phyloP scores from a whole-genome alignment of 176 grass and related monocot species.

The Pharus latifolius region DNA sequence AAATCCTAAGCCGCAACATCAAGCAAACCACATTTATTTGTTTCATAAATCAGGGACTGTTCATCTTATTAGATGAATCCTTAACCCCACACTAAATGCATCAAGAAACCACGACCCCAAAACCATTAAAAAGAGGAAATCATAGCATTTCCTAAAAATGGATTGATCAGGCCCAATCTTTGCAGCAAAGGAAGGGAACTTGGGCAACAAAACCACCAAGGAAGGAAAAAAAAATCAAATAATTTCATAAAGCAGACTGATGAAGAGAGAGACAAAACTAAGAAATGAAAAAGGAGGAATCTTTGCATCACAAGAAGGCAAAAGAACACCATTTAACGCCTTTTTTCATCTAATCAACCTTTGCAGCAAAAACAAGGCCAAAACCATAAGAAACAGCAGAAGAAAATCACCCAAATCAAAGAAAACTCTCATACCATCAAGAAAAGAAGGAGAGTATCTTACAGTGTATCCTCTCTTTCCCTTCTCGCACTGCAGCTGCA shows the following conservation, averaged over 20 bases:
- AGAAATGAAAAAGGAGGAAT: slow-evolving; percentile 14
- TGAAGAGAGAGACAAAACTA: background rate
- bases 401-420: background rate
- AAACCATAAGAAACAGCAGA: background rate
- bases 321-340: background rate
- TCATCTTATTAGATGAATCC: background rate
- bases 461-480: background rate
- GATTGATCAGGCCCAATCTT: background rate
- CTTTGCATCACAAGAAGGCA: background rate
- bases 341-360: too few relatives aligned
- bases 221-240: background rate
- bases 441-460: background rate
- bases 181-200: background rate
- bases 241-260: background rate
- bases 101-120: background rate
- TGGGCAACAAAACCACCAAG: background rate
- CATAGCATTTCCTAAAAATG: background rate
- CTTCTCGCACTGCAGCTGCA: slow-evolving; percentile 37
- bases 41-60: too few relatives aligned
- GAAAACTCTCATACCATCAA: background rate
- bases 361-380: background rate
- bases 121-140: background rate
- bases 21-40: slow-evolving; percentile 25
- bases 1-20: slow-evolving; percentile 8
- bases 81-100: background rate